Evolutionary conservation across 208 protist species (phyloP).

Genomic region (Acanthamoeba healyi): DNA sequence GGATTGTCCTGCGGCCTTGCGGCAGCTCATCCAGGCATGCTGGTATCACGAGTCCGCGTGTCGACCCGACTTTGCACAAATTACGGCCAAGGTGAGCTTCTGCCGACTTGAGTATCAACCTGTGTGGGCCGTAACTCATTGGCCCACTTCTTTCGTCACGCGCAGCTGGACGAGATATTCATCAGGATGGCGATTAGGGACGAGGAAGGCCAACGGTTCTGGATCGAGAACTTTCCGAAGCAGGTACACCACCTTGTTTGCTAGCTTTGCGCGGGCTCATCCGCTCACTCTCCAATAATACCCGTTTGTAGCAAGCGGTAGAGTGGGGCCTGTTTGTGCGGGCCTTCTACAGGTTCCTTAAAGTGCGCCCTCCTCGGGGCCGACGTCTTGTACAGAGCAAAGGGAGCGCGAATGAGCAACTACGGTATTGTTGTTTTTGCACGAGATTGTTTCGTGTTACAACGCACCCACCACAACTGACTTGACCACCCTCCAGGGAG

Average conservation of each 20-base stretch:
- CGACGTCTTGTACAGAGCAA: slow-evolving; percentile 54
- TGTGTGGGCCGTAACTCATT: neutral
- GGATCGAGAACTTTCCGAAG: slow-evolving; percentile 69
- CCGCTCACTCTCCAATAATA: neutral
- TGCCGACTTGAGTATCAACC: too few relatives aligned
- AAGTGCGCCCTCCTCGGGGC: slow-evolving; percentile 36
- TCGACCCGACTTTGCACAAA: slow-evolving; percentile 27
- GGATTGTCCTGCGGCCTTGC: neutral
- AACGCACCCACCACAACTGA: neutral
- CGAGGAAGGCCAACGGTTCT: slow-evolving; percentile 70
- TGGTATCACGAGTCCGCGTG: slow-evolving; percentile 42
- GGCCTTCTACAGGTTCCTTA: slow-evolving; percentile 67
- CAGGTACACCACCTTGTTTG: neutral
- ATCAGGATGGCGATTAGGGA: slow-evolving; percentile 47
- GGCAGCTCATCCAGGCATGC: slow-evolving; percentile 30
- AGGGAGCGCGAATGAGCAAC: neutral
- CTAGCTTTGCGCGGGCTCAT: too few relatives aligned
- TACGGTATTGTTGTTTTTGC: too few relatives aligned
- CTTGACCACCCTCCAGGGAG: neutral
- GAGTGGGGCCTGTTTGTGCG: slow-evolving; percentile 52
- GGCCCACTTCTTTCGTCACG: neutral
- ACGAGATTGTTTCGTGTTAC: too few relatives aligned
- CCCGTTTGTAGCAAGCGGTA: slow-evolving; percentile 26
- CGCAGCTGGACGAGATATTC: slow-evolving; percentile 64
- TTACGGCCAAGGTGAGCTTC: slow-evolving; percentile 3